These are phyloP conservation scores for Ceratocystis papillata DNA, from an alignment of 2,329 filamentous ascomycete species.

Conservation along the genomic window DNA sequence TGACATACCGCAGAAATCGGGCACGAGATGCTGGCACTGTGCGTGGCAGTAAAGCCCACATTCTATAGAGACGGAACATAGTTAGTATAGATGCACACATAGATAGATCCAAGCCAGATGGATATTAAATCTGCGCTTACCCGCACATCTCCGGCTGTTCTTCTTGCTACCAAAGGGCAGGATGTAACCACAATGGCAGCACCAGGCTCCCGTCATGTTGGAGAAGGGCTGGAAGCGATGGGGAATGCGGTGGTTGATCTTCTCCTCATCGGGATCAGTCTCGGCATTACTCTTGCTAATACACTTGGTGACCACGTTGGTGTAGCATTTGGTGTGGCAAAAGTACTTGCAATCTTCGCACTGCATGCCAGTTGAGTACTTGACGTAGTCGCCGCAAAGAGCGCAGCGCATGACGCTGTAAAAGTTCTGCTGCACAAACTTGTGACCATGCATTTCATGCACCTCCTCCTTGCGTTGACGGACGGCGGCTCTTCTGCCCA, in stretches of 20 bases:
- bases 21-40: slow-evolving; percentile 85
- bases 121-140: slow-evolving; percentile 38
- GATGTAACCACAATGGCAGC: slow-evolving; percentile 95
- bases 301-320: slow-evolving; percentile 95
- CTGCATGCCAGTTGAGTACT: slow-evolving; percentile 97
- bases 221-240: slow-evolving; percentile 95
- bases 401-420: slow-evolving; percentile 99
- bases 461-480: slow-evolving; percentile 97
- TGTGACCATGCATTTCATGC: slow-evolving; percentile 98
- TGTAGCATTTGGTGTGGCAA: slow-evolving; percentile 95
- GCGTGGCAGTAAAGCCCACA: slow-evolving; percentile 86
- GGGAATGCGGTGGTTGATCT: slow-evolving; percentile 98
- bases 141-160: slow-evolving; percentile 83
- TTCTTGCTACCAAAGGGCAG: slow-evolving; percentile 79
- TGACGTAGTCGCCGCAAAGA: slow-evolving; percentile 93
- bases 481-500: slow-evolving; percentile 90
- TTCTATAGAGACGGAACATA: slow-evolving; percentile 44
- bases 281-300: slow-evolving; percentile 99
- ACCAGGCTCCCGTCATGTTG: slow-evolving; percentile 98
- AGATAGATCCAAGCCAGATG: neutral
- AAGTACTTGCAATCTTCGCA: slow-evolving; percentile 99
- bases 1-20: slow-evolving; percentile 98
- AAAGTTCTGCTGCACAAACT: slow-evolving; percentile 96
- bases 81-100: slow-evolving; percentile 28
- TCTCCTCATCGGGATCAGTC: slow-evolving; percentile 95